phyloP scores from a whole-genome alignment of 352 stramenopile genomes.

The Aphanomyces cochlioides region DNA sequence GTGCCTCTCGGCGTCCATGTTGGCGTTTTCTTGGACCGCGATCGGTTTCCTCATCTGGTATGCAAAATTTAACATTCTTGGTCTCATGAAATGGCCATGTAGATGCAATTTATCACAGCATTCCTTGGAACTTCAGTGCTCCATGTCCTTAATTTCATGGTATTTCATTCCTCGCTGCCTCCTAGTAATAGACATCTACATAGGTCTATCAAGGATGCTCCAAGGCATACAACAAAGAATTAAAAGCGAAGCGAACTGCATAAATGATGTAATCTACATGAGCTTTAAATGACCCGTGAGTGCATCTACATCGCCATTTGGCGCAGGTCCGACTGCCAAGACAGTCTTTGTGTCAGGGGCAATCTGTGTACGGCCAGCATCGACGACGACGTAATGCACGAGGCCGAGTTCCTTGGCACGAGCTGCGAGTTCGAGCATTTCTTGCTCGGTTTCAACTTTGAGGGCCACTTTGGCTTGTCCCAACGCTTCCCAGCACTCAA shows the following conservation, averaged over 20 bases:
- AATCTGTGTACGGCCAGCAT: slow-evolving; percentile 82
- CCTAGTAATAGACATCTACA: background rate
- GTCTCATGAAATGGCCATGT: background rate
- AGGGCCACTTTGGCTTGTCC: slow-evolving; percentile 84
- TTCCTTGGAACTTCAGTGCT: slow-evolving; percentile 14
- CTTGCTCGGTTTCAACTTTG: slow-evolving; percentile 81
- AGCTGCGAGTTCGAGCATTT: slow-evolving; percentile 66
- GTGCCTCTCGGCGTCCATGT: slow-evolving; percentile 17
- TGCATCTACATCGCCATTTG: slow-evolving; percentile 60
- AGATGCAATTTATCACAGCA: slow-evolving; percentile 21
- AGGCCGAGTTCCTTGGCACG: slow-evolving; percentile 59
- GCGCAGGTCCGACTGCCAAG: slow-evolving; percentile 68
- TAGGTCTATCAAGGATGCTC: slow-evolving; percentile 25
- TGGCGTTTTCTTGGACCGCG: slow-evolving; percentile 16
- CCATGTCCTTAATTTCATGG: slow-evolving; percentile 20
- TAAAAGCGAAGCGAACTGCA: background rate
- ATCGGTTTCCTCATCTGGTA: slow-evolving; percentile 21
- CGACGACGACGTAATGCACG: slow-evolving; percentile 80
- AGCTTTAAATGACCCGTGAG: slow-evolving; percentile 83
- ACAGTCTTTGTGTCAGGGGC: slow-evolving; percentile 82
- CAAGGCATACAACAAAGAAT: slow-evolving; percentile 24
- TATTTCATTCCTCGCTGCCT: background rate
- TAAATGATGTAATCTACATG: slow-evolving; percentile 48
- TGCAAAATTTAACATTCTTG: background rate
- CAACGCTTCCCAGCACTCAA: slow-evolving; percentile 75